Evolutionary conservation across 177 flowering plant genomes (phyloP), one percentile per base, ranked within the genome.

Genomic region (Vitis hybrid): DNA sequence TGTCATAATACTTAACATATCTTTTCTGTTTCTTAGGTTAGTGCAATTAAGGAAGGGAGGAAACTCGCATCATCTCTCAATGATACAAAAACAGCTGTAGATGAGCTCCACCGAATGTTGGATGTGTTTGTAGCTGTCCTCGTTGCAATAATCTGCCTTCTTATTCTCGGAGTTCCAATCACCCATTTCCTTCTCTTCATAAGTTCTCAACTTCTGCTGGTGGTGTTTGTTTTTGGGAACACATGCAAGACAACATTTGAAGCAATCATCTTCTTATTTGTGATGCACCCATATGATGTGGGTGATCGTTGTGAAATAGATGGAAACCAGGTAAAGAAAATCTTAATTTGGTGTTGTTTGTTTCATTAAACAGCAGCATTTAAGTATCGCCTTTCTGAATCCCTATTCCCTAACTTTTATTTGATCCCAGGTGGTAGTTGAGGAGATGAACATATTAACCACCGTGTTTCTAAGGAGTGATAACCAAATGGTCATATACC

Each of bases 261-360:
- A 76, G 78, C 82, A 53, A 81, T 85, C 52, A 63, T 85, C 16
- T 85, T 81, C 68, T 60, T 79, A 1, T 81, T 85, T 51, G 71
- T 83, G 22, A 78, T 76, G 67, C 88, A 85, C 66, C 88, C 86
- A 2, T 85, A 73, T 65, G 88, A 85, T 61, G 82, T 85, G 18
- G 88, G 86, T 13, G 88, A 85, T 66, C 80, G 85, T 14, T 83
- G 85, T 33, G 85, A 80, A 50, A 56, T 85, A 2, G 88, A 85
- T 48, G 83, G 82, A 7, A 70, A 61, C 2, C 79, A 77, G 88
- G 86, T 83, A 74, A 55, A 26, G 5, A 8, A n/a, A 20, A 12
- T 19, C 26, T 6, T 29, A 29, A 29, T 29, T 29, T 29, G 31
- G 31, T 29, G 31, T 29, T 29, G 31, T 29, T 29, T 29, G 31